phyloP scores from a whole-genome alignment of 73 alveolate species.

The Symbiodinium pilosum region DNA sequence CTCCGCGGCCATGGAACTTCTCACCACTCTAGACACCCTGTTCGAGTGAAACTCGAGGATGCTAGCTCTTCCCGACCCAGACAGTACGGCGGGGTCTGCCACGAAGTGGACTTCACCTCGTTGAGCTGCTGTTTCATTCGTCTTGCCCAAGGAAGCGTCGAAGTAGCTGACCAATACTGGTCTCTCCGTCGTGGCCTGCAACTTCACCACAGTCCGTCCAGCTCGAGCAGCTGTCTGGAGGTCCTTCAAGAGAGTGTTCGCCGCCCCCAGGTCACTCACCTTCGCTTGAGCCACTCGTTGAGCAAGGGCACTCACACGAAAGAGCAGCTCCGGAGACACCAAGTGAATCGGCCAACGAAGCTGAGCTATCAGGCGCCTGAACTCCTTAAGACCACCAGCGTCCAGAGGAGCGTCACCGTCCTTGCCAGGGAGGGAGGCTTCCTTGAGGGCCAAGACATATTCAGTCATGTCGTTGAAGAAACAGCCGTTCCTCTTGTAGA shows the following conservation, averaged over 20 bases:
- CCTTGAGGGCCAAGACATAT: background rate
- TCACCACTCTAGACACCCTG: background rate
- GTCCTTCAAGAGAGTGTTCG: background rate
- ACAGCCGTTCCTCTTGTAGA: too few species aligned
- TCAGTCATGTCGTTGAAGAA: too few species aligned
- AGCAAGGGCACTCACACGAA: background rate
- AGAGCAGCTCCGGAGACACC: background rate
- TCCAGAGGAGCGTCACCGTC: background rate
- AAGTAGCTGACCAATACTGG: background rate
- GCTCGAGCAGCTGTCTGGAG: background rate
- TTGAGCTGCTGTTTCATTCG: background rate
- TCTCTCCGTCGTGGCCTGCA: background rate
- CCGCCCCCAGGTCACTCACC: background rate
- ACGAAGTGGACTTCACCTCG: background rate
- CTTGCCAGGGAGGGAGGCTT: background rate
- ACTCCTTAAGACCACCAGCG: background rate
- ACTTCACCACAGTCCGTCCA: background rate
- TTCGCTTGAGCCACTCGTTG: background rate
- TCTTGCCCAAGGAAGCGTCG: background rate
- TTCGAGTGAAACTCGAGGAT: conserved; percentile 6
- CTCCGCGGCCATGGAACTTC: conserved; percentile 27
- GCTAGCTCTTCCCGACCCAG: background rate
- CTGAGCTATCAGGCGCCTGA: background rate
- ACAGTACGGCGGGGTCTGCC: background rate
- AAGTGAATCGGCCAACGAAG: background rate